Base-by-base conservation (phyloP, 2,329 filamentous ascomycete species). In the Scopulariopsis brevicaulis region DNA sequence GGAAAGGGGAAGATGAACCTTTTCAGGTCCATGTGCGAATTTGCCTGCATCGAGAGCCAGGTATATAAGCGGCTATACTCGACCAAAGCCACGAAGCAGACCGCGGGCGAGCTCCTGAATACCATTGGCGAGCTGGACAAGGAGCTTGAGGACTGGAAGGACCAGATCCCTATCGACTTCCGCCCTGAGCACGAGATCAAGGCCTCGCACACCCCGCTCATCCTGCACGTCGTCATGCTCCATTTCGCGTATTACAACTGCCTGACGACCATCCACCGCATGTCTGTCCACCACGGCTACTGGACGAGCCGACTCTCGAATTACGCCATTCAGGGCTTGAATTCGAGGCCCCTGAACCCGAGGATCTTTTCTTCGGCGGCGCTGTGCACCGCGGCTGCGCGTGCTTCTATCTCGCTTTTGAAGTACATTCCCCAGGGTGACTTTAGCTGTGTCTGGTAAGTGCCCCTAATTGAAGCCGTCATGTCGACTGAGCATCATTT, bases 161-260 rank as follows among this genome's bases (percentile, higher is more conserved):
- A 97, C 67, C 84, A 81, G 56, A 97, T 99, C 57, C 93, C 94
- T 2, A 81, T 96, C 59, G 94, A 97, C 66, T 97, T 96, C 74
- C 84, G 94, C n/a, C 94, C 94, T 0, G 94, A 97, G 70, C 86
- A 96, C 68, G 92, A 96, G 71, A 97, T 99, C 71, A 92, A 91
- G 70, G 90, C 90, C 0, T 88, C 87, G 0, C 90, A 96, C 69
- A 95, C 91, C 0, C 92, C 93, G 1, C 78, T 97, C n/a, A 92
- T 97, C 22, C 77, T 99, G 22, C 93, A 97, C 63, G 84, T 99
- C 56, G 92, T 96, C 60, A 90, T 96, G 69, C 76, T 99, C 59
- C 94, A 99, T 70, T 95, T 99, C 66, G 87, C 90, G 1, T 99
- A 99, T 72, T 97, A 97, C 76, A 99, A 99, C 70, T 96, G 92